Base-by-base conservation (phyloP, 306 rosid species). In the Fragaria ananassa region DNA sequence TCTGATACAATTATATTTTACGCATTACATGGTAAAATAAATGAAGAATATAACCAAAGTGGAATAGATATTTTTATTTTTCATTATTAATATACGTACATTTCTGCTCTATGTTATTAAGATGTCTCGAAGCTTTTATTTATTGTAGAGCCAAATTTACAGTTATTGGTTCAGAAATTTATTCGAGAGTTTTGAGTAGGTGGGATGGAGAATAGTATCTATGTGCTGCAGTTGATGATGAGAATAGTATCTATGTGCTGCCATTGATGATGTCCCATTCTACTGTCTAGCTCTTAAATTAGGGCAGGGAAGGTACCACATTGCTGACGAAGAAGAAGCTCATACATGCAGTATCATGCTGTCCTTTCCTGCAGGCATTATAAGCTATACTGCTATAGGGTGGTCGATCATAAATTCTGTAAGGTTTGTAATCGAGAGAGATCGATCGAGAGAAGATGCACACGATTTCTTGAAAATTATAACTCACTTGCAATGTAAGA, bases 231-330 rank as follows among this genome's bases (percentile, higher is more conserved):
- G 41, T 37, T 5, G 41, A 37, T 37, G 41, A 37, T 4, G 42
- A 62, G 68, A 27, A 27, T 63, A 4, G 44, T 34, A 63, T 63
- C 68, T 29, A 34, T 34, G 39, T 62, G 41, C 67, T 31, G 68
- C 68, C 68, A 34, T 63, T 44, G 44, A 63, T 34, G 44, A 6
- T 63, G 68, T 31, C 68, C 21, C 19, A 17, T 12, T 62, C 68
- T 5, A 13, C 68, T 62, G 68, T 63, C 44, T 15, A 6, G 44
- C 44, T 63, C 44, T 31, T 63, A 35, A 42, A 63, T 63, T 31
- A 63, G 68, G 44, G 68, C 67, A 61, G 41, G 39, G 41, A 61
- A 61, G 67, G 67, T 14, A 61, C 39, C 64, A 61, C 41, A 61
- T 29, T 61, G 67, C 11, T 63, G 68, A 35, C 44, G 42, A 63